A percentile compares a stretch with the other conserved stretches of the same genome.
phyloP scores from a whole-genome alignment of 2,329 filamentous ascomycete species.

The Aspergillus eucalypticola region DNA sequence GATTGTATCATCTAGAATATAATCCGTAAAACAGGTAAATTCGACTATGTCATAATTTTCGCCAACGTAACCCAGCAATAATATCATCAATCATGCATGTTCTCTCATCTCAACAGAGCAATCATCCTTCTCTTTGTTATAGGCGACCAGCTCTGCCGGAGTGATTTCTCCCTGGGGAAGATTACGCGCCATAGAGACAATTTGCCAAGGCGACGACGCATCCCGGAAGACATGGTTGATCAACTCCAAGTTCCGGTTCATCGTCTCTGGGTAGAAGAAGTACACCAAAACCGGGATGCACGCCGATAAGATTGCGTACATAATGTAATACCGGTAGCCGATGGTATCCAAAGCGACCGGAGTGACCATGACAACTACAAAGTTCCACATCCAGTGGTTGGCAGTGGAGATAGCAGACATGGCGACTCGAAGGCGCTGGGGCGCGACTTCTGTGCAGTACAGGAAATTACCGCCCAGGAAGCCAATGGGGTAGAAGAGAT shows the following conservation, averaged over 20 bases:
- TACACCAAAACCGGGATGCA: slow-evolving; percentile 51
- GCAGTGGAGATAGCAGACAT: slow-evolving; percentile 61
- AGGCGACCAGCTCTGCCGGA: slow-evolving; percentile 13
- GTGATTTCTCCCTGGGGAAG: slow-evolving; percentile 25
- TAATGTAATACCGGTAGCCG: slow-evolving; percentile 55
- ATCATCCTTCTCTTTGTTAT: slow-evolving; percentile 16
- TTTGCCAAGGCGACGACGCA: slow-evolving; percentile 21
- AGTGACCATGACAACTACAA: slow-evolving; percentile 65
- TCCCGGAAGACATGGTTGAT: slow-evolving; percentile 62
- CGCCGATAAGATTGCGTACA: slow-evolving; percentile 50
- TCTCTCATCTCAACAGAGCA: slow-evolving; percentile 20
- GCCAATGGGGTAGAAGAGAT: slow-evolving; percentile 64
- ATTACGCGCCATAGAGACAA: slow-evolving; percentile 26
- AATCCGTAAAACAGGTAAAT: no score
- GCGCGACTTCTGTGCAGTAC: slow-evolving; percentile 47
- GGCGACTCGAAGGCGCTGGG: slow-evolving; percentile 56
- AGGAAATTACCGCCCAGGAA: slow-evolving; percentile 62
- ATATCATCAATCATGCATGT: slow-evolving; percentile 12
- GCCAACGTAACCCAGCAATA: no score
- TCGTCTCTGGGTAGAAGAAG: slow-evolving; percentile 61
- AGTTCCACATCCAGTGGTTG: slow-evolving; percentile 62
- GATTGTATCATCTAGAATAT: no score
- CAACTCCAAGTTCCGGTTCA: slow-evolving; percentile 63
- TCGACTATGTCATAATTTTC: no score
- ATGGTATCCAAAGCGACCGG: slow-evolving; percentile 59